Evolutionary conservation across 1,284 basidiomycete species (phyloP), one percentile per base, ranked within the genome.

Genomic region (Austroboletus novae-zelandiae): DNA sequence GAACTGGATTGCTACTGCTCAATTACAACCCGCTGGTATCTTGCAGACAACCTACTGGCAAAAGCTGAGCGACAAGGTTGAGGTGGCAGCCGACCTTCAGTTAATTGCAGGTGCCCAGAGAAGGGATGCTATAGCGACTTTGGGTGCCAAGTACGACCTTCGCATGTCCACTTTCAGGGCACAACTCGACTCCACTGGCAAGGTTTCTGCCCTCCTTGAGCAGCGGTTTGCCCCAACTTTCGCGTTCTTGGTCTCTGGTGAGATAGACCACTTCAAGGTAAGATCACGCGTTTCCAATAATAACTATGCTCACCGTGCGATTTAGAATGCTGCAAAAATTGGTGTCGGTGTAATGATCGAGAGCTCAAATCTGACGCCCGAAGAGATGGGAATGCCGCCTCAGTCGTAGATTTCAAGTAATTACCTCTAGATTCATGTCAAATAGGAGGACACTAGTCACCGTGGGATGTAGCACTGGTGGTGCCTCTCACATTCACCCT

Each of bases 201-300:
- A 99, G 74, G 89, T 99, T 43, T 91, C 93, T 47, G 94, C 94
- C 57, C 74, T 97, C 62, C 83, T 99, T 43, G 97, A 99, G 74
- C 96, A 98, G 71, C 83, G 94, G 51, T 91, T 99, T 70, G 92
- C 92, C 20, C 97, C 97, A 9, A 86, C 91, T 11, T 98, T 99
- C 66, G 86, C 92, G 5, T 95, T 99, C 79, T 75, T 96, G 60
- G 86, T 99, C 55, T 84, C 91, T 15, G 96, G 97, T 14, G 96
- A 99, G 79, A 94, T 99, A 59, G 97, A 99, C 71, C 96, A 99
- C 80, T 88, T 93, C 77, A 97, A 96, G 83, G 92, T 91, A 60
- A 61, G 27, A 29, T 29, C 27, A 29, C 9, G 27, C 27, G 27
- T 29, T 50, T 35, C 27, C n/a, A 31, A 17, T 30, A 17, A 18